These are phyloP conservation scores for Narthecium ossifragum DNA, from an alignment of 106 monocot species.

Conservation along the genomic window DNA sequence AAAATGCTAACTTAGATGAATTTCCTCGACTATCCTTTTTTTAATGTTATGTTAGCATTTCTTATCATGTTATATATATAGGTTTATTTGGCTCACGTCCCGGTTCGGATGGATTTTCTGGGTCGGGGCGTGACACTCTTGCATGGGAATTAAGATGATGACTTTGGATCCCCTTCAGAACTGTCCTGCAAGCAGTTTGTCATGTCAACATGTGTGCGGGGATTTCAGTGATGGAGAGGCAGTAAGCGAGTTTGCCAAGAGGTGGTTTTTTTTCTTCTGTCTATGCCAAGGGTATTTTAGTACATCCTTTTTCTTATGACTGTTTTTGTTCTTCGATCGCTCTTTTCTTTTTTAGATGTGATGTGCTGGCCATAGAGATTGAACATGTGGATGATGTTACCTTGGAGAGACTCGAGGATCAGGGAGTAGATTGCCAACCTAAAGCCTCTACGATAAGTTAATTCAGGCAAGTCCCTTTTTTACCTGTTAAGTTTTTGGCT, in stretches of 20 bases:
- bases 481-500: no score
- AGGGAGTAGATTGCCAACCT: constrained; percentile 87
- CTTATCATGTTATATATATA: no score
- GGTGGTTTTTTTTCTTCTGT: constrained; percentile 25
- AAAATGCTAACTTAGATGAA: no score
- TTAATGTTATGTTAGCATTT: no score
- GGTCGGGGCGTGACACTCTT: no score
- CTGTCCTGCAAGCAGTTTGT: constrained; percentile 67
- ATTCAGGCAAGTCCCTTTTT: constrained; percentile 54
- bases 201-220: constrained; percentile 65
- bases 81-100: no score
- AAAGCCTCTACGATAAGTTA: constrained; percentile 84
- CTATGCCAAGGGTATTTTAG: neutral
- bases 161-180: constrained; percentile 75
- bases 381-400: constrained; percentile 94
- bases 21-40: no score
- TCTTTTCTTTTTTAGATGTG: constrained; percentile 55
- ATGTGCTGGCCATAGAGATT: constrained; percentile 86
- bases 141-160: constrained; percentile 70
- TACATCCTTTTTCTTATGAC: neutral
- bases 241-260: constrained; percentile 73
- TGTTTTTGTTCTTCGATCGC: neutral
- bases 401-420: constrained; percentile 70
- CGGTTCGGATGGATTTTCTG: no score
- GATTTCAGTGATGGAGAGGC: constrained; percentile 66